Evolutionary conservation across 345 rosid genomes (phyloP).

Genomic region (Rhodamnia rubescens): DNA sequence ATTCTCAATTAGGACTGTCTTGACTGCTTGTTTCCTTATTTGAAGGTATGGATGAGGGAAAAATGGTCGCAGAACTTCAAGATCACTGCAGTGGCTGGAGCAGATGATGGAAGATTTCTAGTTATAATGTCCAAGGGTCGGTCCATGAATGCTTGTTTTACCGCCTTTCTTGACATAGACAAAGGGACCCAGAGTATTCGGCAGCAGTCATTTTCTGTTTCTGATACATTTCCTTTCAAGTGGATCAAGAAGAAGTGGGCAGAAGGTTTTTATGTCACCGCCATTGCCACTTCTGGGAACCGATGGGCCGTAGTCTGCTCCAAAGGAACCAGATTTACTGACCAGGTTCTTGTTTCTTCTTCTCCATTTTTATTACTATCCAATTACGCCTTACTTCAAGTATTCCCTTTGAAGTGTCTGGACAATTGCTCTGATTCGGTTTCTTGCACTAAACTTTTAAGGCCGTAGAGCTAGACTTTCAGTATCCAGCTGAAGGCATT

Average conservation of each 20-base stretch:
- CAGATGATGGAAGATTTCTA: conserved; percentile 68
- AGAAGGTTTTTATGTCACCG: conserved; percentile 8
- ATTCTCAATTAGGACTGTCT: not conserved
- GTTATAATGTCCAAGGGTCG: conserved; percentile 91
- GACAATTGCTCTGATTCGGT: not conserved
- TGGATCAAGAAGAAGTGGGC: conserved; percentile 13
- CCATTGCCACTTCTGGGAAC: conserved; percentile 9
- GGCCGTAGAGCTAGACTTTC: not conserved
- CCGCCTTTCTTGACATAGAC: not conserved
- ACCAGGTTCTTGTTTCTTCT: not conserved
- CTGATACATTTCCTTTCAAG: conserved; percentile 6
- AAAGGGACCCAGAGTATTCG: conserved; percentile 2
- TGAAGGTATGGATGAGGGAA: conserved; percentile 86
- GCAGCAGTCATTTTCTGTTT: conserved; percentile 7
- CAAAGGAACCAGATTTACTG: not conserved
- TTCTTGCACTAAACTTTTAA: not conserved
- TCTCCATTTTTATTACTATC: not conserved
- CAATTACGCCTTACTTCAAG: no score
- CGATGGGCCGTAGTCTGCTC: conserved; percentile 14
- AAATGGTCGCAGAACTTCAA: conserved; percentile 87
- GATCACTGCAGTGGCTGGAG: conserved; percentile 85
- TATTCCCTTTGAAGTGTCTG: not conserved
- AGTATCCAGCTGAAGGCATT: not conserved
- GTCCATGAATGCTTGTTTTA: not conserved
- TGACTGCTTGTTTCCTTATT: not conserved